Conservation (phyloP, 176 grass and related monocot species). For the Oryza punctata region DNA sequence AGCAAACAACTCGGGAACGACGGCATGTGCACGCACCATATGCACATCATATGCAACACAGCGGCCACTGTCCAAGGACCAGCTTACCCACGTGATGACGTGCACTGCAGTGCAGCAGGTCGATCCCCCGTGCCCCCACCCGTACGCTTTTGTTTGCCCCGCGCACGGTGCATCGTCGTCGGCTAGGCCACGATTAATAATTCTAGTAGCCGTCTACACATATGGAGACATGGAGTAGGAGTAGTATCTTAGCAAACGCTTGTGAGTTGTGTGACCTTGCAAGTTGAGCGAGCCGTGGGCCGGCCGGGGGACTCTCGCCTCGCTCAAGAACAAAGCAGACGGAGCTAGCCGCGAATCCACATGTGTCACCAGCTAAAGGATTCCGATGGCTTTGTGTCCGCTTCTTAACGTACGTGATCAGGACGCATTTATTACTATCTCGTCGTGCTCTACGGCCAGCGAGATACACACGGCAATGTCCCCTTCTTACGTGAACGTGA, state of each 20-base stretch:
- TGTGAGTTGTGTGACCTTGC: neutral
- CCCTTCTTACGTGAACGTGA: neutral
- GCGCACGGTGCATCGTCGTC: neutral
- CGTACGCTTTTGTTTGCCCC: neutral
- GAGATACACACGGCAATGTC: neutral
- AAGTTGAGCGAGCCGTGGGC: neutral
- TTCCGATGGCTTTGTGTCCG: neutral
- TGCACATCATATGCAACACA: neutral
- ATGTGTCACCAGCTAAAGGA: neutral
- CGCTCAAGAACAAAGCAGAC: neutral
- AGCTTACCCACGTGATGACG: neutral
- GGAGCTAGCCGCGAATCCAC: neutral
- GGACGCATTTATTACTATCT: neutral
- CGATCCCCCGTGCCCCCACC: no score
- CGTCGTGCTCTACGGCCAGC: neutral
- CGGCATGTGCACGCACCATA: neutral
- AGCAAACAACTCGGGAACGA: neutral
- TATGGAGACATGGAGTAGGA: no score
- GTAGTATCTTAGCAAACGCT: neutral
- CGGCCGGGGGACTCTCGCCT: neutral
- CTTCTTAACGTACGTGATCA: neutral
- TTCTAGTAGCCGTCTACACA: no score
- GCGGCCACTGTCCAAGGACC: neutral
- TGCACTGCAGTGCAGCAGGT: neutral
- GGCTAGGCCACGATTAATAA: no score